phyloP scores from a whole-genome alignment of 805 yeast genomes.

The Candida coquimbonensis region DNA sequence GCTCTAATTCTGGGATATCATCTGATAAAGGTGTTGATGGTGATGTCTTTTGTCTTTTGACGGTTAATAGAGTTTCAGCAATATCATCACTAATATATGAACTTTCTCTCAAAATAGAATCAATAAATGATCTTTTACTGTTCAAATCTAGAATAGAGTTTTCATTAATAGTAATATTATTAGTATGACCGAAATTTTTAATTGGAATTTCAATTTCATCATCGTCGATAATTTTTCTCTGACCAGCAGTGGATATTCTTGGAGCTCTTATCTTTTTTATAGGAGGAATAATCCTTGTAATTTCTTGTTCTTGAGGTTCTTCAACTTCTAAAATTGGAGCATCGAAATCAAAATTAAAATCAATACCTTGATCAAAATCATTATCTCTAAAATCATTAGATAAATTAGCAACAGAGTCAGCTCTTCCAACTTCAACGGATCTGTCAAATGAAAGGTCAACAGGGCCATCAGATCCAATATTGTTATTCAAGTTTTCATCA shows the following conservation, averaged over 20 bases:
- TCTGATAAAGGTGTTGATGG: constrained; percentile 10
- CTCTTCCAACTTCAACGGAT: constrained; percentile 52
- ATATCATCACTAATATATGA: constrained; percentile 12
- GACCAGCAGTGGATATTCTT: constrained; percentile 11
- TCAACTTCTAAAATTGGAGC: constrained; percentile 12
- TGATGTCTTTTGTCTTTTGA: constrained; percentile 15
- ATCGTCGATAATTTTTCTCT: constrained; percentile 19
- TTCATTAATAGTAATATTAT: constrained; percentile 4
- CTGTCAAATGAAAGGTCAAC: constrained; percentile 25
- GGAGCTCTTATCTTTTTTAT: constrained; percentile 8
- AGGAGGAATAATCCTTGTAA: neutral
- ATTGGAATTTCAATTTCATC: constrained; percentile 21
- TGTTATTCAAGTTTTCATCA: constrained; percentile 27
- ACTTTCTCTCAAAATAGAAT: constrained; percentile 10
- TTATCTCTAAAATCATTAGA: constrained; percentile 9
- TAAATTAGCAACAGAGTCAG: constrained; percentile 16
- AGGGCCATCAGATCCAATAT: constrained; percentile 17
- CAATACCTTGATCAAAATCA: constrained; percentile 3
- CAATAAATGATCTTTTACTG: constrained; percentile 16
- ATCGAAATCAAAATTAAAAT: constrained; percentile 4
- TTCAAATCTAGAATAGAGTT: constrained; percentile 7
- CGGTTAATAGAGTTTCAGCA: constrained; percentile 9
- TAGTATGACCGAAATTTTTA: constrained; percentile 13
- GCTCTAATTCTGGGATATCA: constrained; percentile 17
- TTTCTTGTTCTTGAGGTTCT: constrained; percentile 9